Evolutionary conservation across 1,284 basidiomycete genomes (phyloP).

Genomic region (Chalciporus sp.): DNA sequence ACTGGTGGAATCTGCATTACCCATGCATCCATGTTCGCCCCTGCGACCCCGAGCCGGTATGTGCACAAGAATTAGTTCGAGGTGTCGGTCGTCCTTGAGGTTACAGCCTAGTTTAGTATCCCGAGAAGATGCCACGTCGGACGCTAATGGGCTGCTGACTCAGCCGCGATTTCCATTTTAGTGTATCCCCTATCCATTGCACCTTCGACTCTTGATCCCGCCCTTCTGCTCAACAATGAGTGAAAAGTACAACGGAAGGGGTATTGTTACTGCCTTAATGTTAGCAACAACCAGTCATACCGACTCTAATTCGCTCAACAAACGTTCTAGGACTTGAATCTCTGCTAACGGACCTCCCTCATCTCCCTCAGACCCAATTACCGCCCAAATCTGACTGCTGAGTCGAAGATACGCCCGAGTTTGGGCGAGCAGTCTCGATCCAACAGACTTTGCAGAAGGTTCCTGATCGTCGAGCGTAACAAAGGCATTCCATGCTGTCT

Average conservation of each 20-base stretch:
- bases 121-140: conserved; percentile 16
- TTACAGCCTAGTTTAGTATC: not conserved
- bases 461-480: conserved; percentile 27
- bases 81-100: not conserved
- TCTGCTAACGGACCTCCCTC: conserved; percentile 59
- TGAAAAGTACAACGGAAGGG: too few relatives aligned
- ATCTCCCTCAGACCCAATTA: conserved; percentile 64
- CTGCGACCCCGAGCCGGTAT: conserved; percentile 7
- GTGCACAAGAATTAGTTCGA: not conserved
- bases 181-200: not conserved
- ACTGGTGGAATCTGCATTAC: conserved; percentile 87
- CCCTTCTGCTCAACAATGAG: too few relatives aligned
- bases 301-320: conserved; percentile 23
- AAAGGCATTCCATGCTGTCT: conserved; percentile 70
- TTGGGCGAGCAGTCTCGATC: conserved; percentile 18
- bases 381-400: conserved; percentile 43
- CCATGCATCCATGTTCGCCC: conserved; percentile 74
- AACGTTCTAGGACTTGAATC: conserved; percentile 42
- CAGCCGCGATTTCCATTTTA: conserved; percentile 7
- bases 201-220: too few relatives aligned
- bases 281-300: not conserved
- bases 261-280: not conserved
- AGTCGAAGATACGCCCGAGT: conserved; percentile 43
- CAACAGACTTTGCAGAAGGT: not conserved
- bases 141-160: conserved; percentile 21